Base-by-base conservation (phyloP, 1,284 basidiomycete genomes). In the Rhodotorula sp. region DNA sequence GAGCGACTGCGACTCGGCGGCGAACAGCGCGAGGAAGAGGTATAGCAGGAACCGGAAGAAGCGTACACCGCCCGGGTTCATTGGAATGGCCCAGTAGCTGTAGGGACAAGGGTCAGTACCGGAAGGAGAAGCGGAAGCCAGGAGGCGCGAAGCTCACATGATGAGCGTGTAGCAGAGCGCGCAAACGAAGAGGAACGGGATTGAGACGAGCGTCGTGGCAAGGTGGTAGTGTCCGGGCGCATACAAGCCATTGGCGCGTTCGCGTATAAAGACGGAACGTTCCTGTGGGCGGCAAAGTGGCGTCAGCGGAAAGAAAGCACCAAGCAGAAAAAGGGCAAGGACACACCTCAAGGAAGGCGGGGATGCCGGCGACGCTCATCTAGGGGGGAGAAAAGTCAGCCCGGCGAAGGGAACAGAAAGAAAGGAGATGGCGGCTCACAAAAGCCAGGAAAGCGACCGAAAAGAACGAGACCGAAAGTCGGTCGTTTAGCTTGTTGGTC, bases 371-470 rank as follows among this genome's bases (percentile, higher is more conserved):
- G 22, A 83, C 82, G 10, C n/a, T 20, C 49, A 55, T 54, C 58
- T 59, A 54, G 44, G 51, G 51, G n/a, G 3, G 7, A 5, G 30
- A 8, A 14, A 24, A n/a, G 29, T 29, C 30, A 22, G 26, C 20
- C 22, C 26, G 26, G 60, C 45, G 30, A 12, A 30, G 3, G 18
- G 22, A 66, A 37, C 54, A 48, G 66, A 15, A 57, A 53, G 22
- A 15, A 14, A 12, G 10, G 37, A n/a, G 42, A 18, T 10, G 53
- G 1, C 3, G 26, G 30, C 53, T 29, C 76, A 80, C 83, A 78
- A 88, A 88, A 14, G 84, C 84, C 6, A 88, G 78, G 79, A 88
- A 88, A 0, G 87, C 87, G 48, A 87, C 85, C 53, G 60, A 51
- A 60, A 71, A 73, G 62, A 76, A 76, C 75, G 46, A 74, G 2